phyloP scores from a whole-genome alignment of 192 early-diverging fungal species.

The Chytriomyces confervae region DNA sequence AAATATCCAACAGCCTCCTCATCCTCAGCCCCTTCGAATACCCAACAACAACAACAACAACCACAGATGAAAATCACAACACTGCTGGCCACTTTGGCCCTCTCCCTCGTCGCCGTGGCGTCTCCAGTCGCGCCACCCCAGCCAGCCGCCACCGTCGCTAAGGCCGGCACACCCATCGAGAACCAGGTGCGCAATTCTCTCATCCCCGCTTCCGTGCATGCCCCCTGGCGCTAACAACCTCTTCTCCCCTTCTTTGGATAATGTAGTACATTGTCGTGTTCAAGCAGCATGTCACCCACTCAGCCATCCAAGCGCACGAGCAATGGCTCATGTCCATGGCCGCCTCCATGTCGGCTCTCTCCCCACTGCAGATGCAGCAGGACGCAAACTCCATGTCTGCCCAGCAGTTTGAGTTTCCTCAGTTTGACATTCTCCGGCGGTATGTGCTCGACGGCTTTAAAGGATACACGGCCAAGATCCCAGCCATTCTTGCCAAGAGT shows the following conservation, averaged over 20 bases:
- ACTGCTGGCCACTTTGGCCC: not conserved
- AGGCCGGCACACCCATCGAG: constrained; percentile 31
- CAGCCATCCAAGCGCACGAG: constrained; percentile 23
- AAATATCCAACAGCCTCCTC: not conserved
- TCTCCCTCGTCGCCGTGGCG: not conserved
- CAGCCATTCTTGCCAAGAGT: constrained; percentile 40
- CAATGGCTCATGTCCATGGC: constrained; percentile 22
- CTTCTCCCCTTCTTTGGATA: not conserved
- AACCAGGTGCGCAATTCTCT: constrained; percentile 21
- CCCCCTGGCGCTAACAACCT: not conserved
- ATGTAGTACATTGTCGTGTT: constrained; percentile 40
- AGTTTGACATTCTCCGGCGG: constrained; percentile 35
- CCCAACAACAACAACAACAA: not conserved
- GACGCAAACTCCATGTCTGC: not conserved
- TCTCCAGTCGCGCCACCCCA: not conserved
- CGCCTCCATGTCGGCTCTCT: not conserved
- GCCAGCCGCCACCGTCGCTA: not conserved
- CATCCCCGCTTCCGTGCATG: not conserved
- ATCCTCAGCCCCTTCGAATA: not conserved
- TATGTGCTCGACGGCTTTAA: constrained; percentile 46
- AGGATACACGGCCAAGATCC: constrained; percentile 51
- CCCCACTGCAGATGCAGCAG: constrained; percentile 23
- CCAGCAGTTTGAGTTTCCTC: constrained; percentile 13
- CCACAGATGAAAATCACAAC: not conserved
- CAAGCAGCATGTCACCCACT: constrained; percentile 13